Percentiles rank a stretch among this genome's conserved stretches.
Conservation (phyloP, 78 protist genomes). For the Thecamonas trahens region DNA sequence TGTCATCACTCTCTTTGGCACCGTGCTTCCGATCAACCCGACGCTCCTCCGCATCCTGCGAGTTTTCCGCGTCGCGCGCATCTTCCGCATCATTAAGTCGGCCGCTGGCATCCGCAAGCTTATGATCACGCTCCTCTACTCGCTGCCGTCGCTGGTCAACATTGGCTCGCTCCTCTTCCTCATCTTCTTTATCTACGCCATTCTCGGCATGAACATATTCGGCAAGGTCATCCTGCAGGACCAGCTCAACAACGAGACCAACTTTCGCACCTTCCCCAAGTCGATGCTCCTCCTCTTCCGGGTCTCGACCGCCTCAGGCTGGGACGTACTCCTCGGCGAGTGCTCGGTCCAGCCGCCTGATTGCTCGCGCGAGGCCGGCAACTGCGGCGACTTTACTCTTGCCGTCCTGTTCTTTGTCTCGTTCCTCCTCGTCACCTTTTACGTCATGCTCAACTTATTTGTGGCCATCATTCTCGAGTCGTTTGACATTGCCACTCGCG, state of each 20-base stretch:
- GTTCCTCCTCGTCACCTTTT: not conserved
- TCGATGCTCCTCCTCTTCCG: slow-evolving; percentile 19
- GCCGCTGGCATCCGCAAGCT: slow-evolving; percentile 7
- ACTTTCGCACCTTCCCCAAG: slow-evolving; percentile 18
- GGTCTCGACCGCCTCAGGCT: slow-evolving; percentile 21
- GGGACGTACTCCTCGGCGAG: slow-evolving; percentile 32
- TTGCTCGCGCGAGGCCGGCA: slow-evolving; percentile 5
- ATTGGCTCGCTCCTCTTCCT: slow-evolving; percentile 17
- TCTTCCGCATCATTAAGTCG: not conserved
- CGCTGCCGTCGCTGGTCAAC: slow-evolving; percentile 19
- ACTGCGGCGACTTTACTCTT: slow-evolving; percentile 16
- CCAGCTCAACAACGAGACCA: slow-evolving; percentile 4
- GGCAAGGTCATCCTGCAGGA: not conserved
- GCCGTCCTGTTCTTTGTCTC: slow-evolving; percentile 1
- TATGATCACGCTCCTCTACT: slow-evolving; percentile 5
- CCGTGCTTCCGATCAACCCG: not conserved
- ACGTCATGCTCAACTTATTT: slow-evolving; percentile 14
- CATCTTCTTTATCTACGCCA: slow-evolving; percentile 15
- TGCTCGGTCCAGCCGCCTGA: not conserved
- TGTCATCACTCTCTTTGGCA: not conserved
- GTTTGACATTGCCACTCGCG: not conserved
- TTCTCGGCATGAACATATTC: slow-evolving; percentile 28
- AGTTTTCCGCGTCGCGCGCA: not conserved
- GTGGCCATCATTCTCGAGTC: slow-evolving; percentile 24
- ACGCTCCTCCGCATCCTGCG: slow-evolving; percentile 8